Conservation (phyloP, 2,329 filamentous ascomycete genomes). For the Fusarium odoratissimum region DNA sequence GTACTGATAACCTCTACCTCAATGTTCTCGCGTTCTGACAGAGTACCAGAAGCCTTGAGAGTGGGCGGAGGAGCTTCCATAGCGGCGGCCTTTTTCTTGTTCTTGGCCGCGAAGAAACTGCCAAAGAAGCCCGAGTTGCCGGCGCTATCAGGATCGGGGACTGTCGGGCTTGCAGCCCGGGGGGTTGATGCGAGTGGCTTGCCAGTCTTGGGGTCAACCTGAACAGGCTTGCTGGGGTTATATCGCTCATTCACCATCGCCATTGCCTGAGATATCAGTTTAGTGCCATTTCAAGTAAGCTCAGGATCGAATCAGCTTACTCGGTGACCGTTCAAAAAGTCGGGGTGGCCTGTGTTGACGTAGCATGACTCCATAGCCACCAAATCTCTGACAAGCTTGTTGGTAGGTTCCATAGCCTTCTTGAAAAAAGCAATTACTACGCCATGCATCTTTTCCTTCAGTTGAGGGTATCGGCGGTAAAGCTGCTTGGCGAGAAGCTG, state of each 20-base stretch:
- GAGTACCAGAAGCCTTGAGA: slow-evolving; percentile 91
- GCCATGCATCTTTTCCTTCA: slow-evolving; percentile 96
- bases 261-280: slow-evolving; percentile 77
- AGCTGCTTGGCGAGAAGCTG: slow-evolving; percentile 89
- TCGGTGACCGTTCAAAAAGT: slow-evolving; percentile 95
- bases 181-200: slow-evolving; percentile 83
- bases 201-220: slow-evolving; percentile 98
- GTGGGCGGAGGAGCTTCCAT: slow-evolving; percentile 96
- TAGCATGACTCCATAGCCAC: slow-evolving; percentile 97
- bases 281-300: background rate
- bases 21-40: slow-evolving; percentile 93
- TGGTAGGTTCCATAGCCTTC: slow-evolving; percentile 97
- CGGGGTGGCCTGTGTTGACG: slow-evolving; percentile 97
- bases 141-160: slow-evolving; percentile 62
- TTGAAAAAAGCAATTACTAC: slow-evolving; percentile 97
- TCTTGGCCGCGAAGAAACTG: slow-evolving; percentile 98
- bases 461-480: slow-evolving; percentile 89
- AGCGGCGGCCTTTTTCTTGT: slow-evolving; percentile 99
- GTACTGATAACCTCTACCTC: slow-evolving; percentile 98
- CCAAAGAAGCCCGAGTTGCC: slow-evolving; percentile 90
- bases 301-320: slow-evolving; percentile 58
- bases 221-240: slow-evolving; percentile 82
- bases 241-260: slow-evolving; percentile 96
- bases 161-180: slow-evolving; percentile 80
- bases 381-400: slow-evolving; percentile 93